Evolutionary conservation across 2,329 filamentous ascomycete species (phyloP).

Genomic region (Exophiala sp.): DNA sequence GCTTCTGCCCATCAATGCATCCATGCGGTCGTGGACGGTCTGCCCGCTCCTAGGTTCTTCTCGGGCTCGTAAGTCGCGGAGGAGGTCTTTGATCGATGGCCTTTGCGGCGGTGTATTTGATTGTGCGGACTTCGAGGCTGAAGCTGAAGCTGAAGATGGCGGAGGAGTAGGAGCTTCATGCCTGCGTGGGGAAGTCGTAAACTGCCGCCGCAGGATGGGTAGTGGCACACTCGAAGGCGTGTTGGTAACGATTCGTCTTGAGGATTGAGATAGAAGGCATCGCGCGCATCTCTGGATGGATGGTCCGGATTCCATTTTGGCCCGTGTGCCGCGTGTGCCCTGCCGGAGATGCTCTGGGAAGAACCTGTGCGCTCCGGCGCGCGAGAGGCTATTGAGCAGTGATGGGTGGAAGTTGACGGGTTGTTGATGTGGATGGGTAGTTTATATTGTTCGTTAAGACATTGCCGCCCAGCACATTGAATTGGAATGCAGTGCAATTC

Average conservation of each 20-base stretch:
- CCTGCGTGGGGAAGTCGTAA: no score
- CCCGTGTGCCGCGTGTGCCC: no score
- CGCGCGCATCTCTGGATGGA: constrained; percentile 8
- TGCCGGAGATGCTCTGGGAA: neutral
- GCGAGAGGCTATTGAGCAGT: neutral
- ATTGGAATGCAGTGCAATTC: no score
- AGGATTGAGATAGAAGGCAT: neutral
- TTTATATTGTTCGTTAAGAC: no score
- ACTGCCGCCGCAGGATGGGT: no score
- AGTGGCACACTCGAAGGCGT: neutral
- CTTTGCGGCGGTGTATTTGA: neutral
- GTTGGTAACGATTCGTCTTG: constrained; percentile 2
- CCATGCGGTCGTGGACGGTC: constrained; percentile 1
- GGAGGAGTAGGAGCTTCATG: neutral
- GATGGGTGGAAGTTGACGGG: no score
- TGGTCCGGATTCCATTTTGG: constrained; percentile 8
- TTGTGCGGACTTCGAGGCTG: neutral
- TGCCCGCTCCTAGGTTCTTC: neutral
- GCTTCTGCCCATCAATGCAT: constrained; percentile 7
- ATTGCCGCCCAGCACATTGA: no score
- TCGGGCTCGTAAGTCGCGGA: neutral
- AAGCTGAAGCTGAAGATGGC: neutral
- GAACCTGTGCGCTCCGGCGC: neutral
- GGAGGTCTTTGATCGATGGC: constrained; percentile 1
- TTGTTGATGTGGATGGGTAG: no score